Conservation (phyloP, 2,329 filamentous ascomycete genomes). For the Ceratocystis smalleyi region DNA sequence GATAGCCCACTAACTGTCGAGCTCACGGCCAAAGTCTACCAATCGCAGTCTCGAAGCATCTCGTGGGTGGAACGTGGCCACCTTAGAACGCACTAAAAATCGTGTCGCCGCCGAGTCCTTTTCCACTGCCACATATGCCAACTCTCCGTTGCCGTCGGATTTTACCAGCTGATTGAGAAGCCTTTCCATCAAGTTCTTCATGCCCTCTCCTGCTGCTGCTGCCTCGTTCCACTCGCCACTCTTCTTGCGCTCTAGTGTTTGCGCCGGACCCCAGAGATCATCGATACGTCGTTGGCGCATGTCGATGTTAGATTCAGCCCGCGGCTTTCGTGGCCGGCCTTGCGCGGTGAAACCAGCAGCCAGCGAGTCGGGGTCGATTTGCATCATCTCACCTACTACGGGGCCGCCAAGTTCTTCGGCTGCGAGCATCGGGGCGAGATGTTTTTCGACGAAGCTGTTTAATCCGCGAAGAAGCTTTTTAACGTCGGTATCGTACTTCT, state of each 20-base stretch:
- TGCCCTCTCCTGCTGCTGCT: constrained; percentile 38
- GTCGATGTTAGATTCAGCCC: constrained; percentile 29
- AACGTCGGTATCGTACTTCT: constrained; percentile 45
- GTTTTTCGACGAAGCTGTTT: constrained; percentile 53
- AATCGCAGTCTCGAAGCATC: constrained; percentile 44
- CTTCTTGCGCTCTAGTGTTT: constrained; percentile 19
- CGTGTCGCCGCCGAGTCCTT: constrained; percentile 47
- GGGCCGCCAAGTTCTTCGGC: constrained; percentile 73
- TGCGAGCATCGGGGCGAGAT: constrained; percentile 60
- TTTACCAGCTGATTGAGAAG: constrained; percentile 44
- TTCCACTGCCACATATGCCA: constrained; percentile 42
- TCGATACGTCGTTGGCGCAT: constrained; percentile 46
- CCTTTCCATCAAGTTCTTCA: constrained; percentile 44
- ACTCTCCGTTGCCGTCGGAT: constrained; percentile 37
- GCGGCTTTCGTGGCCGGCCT: constrained; percentile 39
- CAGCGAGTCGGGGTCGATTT: constrained; percentile 44
- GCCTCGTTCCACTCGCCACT: constrained; percentile 30
- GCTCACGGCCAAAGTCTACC: constrained; percentile 48
- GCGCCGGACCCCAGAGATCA: constrained; percentile 41
- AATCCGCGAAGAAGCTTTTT: constrained; percentile 46
- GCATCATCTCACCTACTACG: constrained; percentile 58
- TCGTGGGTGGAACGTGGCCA: constrained; percentile 49
- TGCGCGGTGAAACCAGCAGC: constrained; percentile 45
- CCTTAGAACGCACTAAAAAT: constrained; percentile 49
- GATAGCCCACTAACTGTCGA: constrained; percentile 34